Conservation (phyloP, 2,329 filamentous ascomycete genomes). For the Curvularia lunata region DNA sequence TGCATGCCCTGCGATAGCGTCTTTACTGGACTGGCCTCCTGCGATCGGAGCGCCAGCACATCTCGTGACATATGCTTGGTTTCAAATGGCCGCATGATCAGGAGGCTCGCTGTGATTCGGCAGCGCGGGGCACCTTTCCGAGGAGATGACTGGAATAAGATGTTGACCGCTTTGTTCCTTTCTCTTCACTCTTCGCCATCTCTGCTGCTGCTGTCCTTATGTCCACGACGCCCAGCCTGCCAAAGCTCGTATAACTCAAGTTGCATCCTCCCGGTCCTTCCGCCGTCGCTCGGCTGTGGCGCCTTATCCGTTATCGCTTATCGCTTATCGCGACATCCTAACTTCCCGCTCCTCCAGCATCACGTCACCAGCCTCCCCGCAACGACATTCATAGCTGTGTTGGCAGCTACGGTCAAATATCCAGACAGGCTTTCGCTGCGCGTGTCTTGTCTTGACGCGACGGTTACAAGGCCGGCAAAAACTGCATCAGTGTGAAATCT, state of each 20-base stretch:
- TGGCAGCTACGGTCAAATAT: not conserved
- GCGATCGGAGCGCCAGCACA: conserved; percentile 28
- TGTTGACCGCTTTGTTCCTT: not conserved
- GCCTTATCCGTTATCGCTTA: conserved; percentile 19
- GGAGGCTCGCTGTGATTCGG: conserved; percentile 15
- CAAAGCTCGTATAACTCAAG: conserved; percentile 1
- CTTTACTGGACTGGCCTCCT: conserved; percentile 6
- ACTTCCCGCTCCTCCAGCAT: conserved; percentile 21
- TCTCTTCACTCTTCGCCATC: not conserved
- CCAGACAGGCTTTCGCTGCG: not conserved
- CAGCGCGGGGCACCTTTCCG: not conserved
- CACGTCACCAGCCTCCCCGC: conserved; percentile 31
- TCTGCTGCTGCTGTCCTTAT: not conserved
- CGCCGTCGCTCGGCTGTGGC: conserved; percentile 35
- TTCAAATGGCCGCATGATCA: conserved; percentile 26
- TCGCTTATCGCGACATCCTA: conserved; percentile 27
- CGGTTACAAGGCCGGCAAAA: not conserved
- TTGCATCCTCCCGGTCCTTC: conserved; percentile 12
- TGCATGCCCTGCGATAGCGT: not conserved
- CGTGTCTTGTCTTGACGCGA: not conserved
- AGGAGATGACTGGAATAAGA: conserved; percentile 1
- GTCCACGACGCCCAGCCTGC: not conserved
- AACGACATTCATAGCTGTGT: not conserved
- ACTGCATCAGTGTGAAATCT: not conserved
- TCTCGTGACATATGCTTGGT: conserved; percentile 28